Base-by-base conservation (phyloP, 1,139 yeast genomes). In the Blastobotrys ciferrii region DNA sequence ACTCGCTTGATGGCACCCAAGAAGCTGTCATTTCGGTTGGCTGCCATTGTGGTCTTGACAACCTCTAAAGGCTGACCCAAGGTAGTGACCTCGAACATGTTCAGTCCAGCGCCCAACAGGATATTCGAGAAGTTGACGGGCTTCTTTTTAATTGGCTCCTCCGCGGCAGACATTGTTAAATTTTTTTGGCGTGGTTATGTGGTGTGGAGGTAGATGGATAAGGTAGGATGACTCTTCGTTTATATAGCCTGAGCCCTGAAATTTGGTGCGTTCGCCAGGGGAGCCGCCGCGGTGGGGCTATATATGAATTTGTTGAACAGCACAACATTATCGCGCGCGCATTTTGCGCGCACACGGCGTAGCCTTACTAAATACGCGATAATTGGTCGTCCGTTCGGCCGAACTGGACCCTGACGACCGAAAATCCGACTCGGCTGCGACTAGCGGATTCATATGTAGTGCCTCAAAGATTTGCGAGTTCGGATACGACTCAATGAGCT, bases 31-130 rank as follows among this genome's bases (percentile, higher is more conserved):
- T 76, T 73, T 66, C 98, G 78, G 72, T 92, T 88, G 51, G 98
- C 98, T 31, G 98, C 98, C 96, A 92, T 91, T 28, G 98, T 94
- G 52, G 98, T 92, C 73, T 66, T 92, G 65, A 81, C 76, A 51
- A 92, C 98, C 72, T 92, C 98, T 55, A 92, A 75, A 11, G 98
- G 98, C 69, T 92, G 98, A 48, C 98, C 98, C 58, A 92, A 76
- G 11, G 97, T 84, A 55, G 97, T 86, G 45, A 83, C 98, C 67
- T 92, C 98, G 49, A 89, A 87, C 75, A 92, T 67, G 72, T 91
- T 92, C 59, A 92, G 77, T 32, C 91, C 96, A 1, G 98, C 98
- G 53, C 98, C 98, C 54, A 92, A 76, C 53, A 89, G 78, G 67
- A 92, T 85, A 73, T 92, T 92, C 62, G 95, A 81, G 69, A 87